Conservation (phyloP, 2,329 filamentous ascomycete genomes). For the Sarocladium strictum region DNA sequence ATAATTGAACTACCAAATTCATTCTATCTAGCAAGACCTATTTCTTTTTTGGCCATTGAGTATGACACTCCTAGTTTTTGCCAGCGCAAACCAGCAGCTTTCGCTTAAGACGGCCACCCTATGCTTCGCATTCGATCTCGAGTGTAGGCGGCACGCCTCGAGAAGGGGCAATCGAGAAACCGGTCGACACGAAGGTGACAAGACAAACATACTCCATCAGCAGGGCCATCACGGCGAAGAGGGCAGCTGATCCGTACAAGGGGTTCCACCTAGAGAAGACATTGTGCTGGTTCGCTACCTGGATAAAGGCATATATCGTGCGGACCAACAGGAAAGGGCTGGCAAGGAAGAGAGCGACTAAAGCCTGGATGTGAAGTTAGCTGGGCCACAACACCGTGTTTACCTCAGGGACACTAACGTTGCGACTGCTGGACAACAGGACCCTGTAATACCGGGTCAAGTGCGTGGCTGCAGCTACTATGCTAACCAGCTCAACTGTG, state of each 20-base stretch:
- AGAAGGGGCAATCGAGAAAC: background rate
- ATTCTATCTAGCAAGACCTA: too few relatives aligned
- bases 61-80: too few relatives aligned
- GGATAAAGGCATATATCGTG: background rate
- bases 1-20: too few relatives aligned
- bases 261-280: background rate
- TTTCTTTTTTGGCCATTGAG: too few relatives aligned
- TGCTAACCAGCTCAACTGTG: background rate
- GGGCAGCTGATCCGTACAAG: background rate
- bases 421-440: background rate
- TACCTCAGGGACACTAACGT: background rate
- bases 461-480: background rate
- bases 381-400: background rate
- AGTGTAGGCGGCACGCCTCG: background rate
- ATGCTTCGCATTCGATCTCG: background rate
- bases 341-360: conserved; percentile 6
- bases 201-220: conserved; percentile 8
- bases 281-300: background rate
- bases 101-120: too few relatives aligned
- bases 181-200: background rate
- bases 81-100: too few relatives aligned
- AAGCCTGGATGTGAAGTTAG: background rate
- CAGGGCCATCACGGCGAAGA: conserved; percentile 4
- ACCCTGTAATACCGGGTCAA: background rate
- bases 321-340: background rate